These are phyloP conservation scores for Cynanchum wilfordii DNA, from an alignment of 257 asterid species.

Conservation along the genomic window DNA sequence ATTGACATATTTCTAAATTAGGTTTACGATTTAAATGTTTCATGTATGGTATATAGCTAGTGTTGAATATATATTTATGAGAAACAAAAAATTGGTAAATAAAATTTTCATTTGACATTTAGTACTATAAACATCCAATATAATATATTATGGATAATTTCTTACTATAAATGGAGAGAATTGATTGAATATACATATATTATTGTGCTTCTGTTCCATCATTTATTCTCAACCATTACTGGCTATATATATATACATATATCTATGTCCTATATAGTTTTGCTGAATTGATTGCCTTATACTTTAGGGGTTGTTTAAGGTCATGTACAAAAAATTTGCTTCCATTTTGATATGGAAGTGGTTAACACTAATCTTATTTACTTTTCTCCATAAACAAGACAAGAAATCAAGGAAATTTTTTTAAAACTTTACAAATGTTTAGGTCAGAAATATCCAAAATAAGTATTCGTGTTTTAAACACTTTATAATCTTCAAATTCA, in stretches of 20 bases:
- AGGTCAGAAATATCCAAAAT: too few relatives aligned
- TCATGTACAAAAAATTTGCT: background rate
- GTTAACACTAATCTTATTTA: too few relatives aligned
- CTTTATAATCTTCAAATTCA: too few relatives aligned
- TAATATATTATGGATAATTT: background rate
- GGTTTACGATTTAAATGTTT: background rate
- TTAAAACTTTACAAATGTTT: too few relatives aligned
- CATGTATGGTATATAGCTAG: background rate
- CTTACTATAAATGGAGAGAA: background rate
- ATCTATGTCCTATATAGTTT: background rate
- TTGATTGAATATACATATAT: background rate
- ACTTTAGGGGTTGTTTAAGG: background rate
- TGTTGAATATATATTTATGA: background rate
- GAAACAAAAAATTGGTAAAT: background rate
- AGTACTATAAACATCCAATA: background rate
- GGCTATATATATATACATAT: background rate
- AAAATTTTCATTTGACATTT: background rate
- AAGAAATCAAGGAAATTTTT: too few relatives aligned
- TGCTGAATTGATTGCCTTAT: background rate
- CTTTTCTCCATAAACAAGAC: too few relatives aligned
- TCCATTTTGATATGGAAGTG: background rate
- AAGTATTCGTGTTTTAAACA: too few relatives aligned
- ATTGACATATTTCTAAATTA: background rate
- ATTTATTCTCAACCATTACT: slow-evolving; percentile 3
- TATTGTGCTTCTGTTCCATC: background rate